Base-by-base conservation (phyloP, 2,329 filamentous ascomycete species). In the Fusarium sp. region DNA sequence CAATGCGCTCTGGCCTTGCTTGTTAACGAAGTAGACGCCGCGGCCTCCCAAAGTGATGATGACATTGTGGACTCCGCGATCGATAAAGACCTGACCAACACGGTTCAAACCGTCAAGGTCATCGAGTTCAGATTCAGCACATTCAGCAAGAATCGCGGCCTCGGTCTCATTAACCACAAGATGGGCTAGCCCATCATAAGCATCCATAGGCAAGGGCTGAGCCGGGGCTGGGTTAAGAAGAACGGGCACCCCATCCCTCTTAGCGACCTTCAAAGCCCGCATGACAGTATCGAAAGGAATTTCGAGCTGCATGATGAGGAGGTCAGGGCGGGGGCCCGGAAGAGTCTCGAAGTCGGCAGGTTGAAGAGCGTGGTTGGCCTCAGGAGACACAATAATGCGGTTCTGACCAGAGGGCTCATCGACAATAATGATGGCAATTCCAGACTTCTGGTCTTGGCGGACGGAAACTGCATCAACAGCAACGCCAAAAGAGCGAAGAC, bases 121-220 rank as follows among this genome's bases (percentile, higher is more conserved):
- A 29, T 87, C 85, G 55, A 89, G 82, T 25, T 85, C 84, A 0
- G 78, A 80, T 70, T 87, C 84, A 10, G 79, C 73, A 57, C 83
- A 83, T 3, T 87, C 88, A 1, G 88, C 90, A 57, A 97, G 85
- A 52, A 94, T 87, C 11, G 90, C 87, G 4, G 94, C 93, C 82
- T 98, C 94, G 2, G 91, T 96, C 83, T 98, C 94, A 77, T 98
- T 98, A 74, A 98, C 88, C 53, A 98, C 88, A 45, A 98, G 84
- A 75, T 97, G 93, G 44, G 90, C 89, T 32, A 98, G 85, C 2
- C 87, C 88, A 9, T 78, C 74, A 77, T 92, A 96, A 11, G 88
- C 89, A 29, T 88, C 84, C 1, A 83, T 83, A 2, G 93, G 94
- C 6, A 97, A 81, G 11, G 82, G 79, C 46, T 90, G 86, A 6